A percentile compares a stretch with the other conserved stretches of the same genome.
Conservation (phyloP, 1,139 yeast species). For the Kazachstania sp. region DNA sequence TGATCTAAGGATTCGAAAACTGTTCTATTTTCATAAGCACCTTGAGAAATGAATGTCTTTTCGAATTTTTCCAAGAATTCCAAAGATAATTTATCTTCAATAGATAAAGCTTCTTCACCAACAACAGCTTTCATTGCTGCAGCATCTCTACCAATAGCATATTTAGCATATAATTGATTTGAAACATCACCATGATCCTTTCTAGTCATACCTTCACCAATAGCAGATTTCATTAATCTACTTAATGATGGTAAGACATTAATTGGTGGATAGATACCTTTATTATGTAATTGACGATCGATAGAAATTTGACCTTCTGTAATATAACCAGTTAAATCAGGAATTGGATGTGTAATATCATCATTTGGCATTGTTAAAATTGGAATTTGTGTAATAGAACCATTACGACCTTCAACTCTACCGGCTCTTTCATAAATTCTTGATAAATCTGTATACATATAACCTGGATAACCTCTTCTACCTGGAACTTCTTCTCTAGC, state of each 20-base stretch:
- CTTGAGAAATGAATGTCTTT: slow-evolving; percentile 89
- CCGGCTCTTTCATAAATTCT: slow-evolving; percentile 99
- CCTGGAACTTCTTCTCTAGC: slow-evolving; percentile 99
- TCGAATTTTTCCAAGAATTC: slow-evolving; percentile 97
- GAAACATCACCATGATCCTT: slow-evolving; percentile 99
- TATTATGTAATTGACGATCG: slow-evolving; percentile 91
- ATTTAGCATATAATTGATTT: slow-evolving; percentile 95
- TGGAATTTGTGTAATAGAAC: slow-evolving; percentile 98
- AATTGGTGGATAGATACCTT: slow-evolving; percentile 98
- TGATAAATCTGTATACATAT: slow-evolving; percentile 98
- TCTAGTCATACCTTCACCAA: slow-evolving; percentile 99
- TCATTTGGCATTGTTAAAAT: slow-evolving; percentile 99
- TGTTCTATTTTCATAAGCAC: slow-evolving; percentile 91
- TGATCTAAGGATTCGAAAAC: slow-evolving; percentile 92
- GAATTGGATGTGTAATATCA: slow-evolving; percentile 99
- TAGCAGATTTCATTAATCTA: slow-evolving; percentile 97
- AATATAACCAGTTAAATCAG: slow-evolving; percentile 98
- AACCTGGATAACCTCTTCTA: slow-evolving; percentile 99
- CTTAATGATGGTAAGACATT: slow-evolving; percentile 95
- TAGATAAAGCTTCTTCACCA: slow-evolving; percentile 98
- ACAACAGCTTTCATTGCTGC: slow-evolving; percentile 99
- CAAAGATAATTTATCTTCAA: slow-evolving; percentile 92
- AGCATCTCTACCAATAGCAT: slow-evolving; percentile 99
- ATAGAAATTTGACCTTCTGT: slow-evolving; percentile 98
- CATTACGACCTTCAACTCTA: slow-evolving; percentile 99